Conservation (phyloP, 169 alveolate species). For the Plasmodium yoelii region DNA sequence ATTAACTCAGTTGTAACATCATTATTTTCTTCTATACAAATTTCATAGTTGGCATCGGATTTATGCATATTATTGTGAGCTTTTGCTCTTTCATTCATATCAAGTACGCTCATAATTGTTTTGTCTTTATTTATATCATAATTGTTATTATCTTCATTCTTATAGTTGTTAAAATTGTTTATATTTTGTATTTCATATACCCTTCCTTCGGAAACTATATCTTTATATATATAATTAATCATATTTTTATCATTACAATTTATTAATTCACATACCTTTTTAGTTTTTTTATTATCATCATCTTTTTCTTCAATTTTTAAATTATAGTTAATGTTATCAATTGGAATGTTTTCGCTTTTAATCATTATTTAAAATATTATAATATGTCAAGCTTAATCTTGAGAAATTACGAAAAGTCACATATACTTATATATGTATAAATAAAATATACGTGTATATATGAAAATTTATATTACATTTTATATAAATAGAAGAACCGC, state of each 20-base stretch:
- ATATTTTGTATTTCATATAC: neutral
- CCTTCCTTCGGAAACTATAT: neutral
- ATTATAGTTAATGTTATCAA: constrained; percentile 51
- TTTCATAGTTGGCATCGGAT: no score
- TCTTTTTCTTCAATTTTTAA: constrained; percentile 23
- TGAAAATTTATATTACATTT: no score
- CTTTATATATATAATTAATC: neutral
- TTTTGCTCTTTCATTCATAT: no score
- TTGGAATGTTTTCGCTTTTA: constrained; percentile 43
- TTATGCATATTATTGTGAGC: no score
- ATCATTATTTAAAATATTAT: constrained; percentile 41
- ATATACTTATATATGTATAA: neutral
- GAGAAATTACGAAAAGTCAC: neutral
- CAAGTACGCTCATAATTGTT: no score
- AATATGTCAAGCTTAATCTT: neutral
- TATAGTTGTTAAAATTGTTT: no score
- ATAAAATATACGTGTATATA: no score
- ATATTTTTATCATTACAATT: constrained; percentile 15
- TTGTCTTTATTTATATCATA: no score
- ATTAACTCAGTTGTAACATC: no score
- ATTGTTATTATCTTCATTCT: no score
- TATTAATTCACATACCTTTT: constrained; percentile 35
- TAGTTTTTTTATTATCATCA: neutral
- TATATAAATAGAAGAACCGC: no score
- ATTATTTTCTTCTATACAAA: no score